Evolutionary conservation across 768 basidiomycete species (phyloP).

Genomic region (Macrolepiota dolichaula): DNA sequence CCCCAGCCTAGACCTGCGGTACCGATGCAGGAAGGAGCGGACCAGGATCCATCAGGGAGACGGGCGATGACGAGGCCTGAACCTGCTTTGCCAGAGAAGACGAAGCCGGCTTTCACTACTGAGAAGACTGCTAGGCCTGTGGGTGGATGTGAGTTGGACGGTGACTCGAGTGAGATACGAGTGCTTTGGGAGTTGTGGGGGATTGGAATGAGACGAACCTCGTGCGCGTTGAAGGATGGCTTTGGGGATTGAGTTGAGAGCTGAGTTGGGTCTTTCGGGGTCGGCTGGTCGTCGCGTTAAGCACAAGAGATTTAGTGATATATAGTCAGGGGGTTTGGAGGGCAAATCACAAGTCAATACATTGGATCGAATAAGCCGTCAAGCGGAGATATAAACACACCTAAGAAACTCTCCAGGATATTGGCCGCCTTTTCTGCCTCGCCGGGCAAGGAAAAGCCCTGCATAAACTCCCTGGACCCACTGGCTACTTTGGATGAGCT

Average conservation of each 20-base stretch:
- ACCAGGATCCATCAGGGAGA: conserved; percentile 94
- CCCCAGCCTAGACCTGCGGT: conserved; percentile 95
- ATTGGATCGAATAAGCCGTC: background rate
- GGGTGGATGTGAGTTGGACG: background rate
- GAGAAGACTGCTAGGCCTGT: conserved; percentile 92
- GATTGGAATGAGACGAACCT: conserved; percentile 44
- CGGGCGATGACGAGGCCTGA: conserved; percentile 91
- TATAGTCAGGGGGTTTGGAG: background rate
- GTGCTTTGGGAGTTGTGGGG: no score
- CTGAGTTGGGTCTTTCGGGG: conserved; percentile 82
- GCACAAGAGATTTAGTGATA: background rate
- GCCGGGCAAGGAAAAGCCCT: conserved; percentile 85
- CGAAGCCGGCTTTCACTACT: conserved; percentile 90
- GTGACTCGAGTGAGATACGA: conserved; percentile 1
- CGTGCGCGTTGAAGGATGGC: conserved; percentile 85
- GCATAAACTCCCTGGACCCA: conserved; percentile 75
- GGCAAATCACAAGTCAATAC: conserved; percentile 5
- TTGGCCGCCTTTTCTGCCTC: conserved; percentile 94
- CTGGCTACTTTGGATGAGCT: conserved; percentile 66
- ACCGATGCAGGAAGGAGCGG: conserved; percentile 94
- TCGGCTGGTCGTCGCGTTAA: conserved; percentile 55
- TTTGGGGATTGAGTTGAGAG: conserved; percentile 92
- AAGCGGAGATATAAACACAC: conserved; percentile 35
- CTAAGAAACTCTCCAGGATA: conserved; percentile 89
- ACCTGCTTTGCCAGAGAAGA: conserved; percentile 93